Percentiles rank a stretch among this genome's conserved stretches.
phyloP scores from a whole-genome alignment of 192 early-diverging fungal species.

The Backusella macrospora region DNA sequence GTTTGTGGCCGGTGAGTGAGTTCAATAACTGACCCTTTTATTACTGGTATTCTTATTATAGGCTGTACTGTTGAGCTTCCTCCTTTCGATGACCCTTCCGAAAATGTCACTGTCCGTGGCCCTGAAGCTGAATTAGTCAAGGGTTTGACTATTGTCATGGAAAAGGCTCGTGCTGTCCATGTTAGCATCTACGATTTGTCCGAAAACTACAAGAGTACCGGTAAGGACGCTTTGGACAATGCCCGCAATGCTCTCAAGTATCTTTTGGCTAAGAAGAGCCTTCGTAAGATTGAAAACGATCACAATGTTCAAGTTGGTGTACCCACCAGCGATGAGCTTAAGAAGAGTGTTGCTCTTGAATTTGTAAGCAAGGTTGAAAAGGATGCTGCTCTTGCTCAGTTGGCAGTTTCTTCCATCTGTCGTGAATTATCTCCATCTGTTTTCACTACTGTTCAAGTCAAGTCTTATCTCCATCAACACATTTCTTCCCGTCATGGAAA shows the following conservation, averaged over 20 bases:
- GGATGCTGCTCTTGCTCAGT: conserved; percentile 66
- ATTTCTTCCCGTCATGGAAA: conserved; percentile 65
- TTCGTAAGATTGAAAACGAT: conserved; percentile 81
- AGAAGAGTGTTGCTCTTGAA: conserved; percentile 67
- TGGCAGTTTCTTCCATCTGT: conserved; percentile 60
- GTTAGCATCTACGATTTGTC: conserved; percentile 75
- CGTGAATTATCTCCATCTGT: conserved; percentile 45
- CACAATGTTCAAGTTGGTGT: conserved; percentile 61
- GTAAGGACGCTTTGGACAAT: conserved; percentile 57
- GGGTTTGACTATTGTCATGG: conserved; percentile 81
- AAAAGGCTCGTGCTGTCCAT: conserved; percentile 77
- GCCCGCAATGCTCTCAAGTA: conserved; percentile 73
- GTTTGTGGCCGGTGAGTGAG: neutral
- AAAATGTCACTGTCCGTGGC: conserved; percentile 81
- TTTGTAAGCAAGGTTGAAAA: conserved; percentile 70
- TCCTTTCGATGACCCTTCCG: conserved; percentile 64
- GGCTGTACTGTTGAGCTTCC: conserved; percentile 87
- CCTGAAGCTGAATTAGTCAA: conserved; percentile 65
- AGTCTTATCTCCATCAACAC: conserved; percentile 74
- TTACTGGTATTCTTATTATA: no score
- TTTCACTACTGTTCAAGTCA: conserved; percentile 74
- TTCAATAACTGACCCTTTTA: neutral
- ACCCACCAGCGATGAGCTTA: conserved; percentile 48
- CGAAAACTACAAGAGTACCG: conserved; percentile 50
- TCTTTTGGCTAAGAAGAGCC: conserved; percentile 68